Base-by-base conservation (phyloP, 306 rosid species). In the Prunus mume region DNA sequence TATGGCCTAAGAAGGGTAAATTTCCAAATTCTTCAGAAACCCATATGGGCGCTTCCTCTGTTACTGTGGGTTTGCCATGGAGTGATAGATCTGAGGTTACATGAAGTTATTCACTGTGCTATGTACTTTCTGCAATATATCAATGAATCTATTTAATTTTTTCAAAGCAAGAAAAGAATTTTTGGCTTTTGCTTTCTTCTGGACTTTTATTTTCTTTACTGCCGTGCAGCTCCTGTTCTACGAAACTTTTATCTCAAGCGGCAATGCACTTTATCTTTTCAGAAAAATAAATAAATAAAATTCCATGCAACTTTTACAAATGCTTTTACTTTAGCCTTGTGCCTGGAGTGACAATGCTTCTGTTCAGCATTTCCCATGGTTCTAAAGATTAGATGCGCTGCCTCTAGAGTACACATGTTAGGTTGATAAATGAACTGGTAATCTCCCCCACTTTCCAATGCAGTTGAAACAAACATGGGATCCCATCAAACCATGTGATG, bases 1-100 rank as follows among this genome's bases (percentile, higher is more conserved):
- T 81, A n/a, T 91, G 98, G 98, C 87, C 97, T 51, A 91, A 67
- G 88, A 91, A 94, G 78, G 92, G 79, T 41, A 90, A 85, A 85
- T 85, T 83, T 61, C 82, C 93, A 78, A 87, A 25, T 82, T 83
- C 88, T 57, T 57, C 83, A 61, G 87, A 84, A 77, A 69, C 82
- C 54, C 87, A 88, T 49, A 43, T 84, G 76, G 82, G 82, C 30
- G 74, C 79, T 85, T 76, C 91, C 73, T 73, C 84, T 69, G 74
- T 80, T 68, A 52, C 71, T 72, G 79, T 83, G 71, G 82, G 80
- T 82, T 79, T 85, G 83, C 92, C 90, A 65, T 82, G 83, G 85
- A 82, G 79, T 81, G 87, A 87, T 67, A 88, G 80, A 80, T 78
- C 71, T 70, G 86, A 82, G 80, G 69, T 46, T 74, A 67, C 83